Evolutionary conservation across 805 yeast species (phyloP).

Genomic region (Saturnispora hagleri): DNA sequence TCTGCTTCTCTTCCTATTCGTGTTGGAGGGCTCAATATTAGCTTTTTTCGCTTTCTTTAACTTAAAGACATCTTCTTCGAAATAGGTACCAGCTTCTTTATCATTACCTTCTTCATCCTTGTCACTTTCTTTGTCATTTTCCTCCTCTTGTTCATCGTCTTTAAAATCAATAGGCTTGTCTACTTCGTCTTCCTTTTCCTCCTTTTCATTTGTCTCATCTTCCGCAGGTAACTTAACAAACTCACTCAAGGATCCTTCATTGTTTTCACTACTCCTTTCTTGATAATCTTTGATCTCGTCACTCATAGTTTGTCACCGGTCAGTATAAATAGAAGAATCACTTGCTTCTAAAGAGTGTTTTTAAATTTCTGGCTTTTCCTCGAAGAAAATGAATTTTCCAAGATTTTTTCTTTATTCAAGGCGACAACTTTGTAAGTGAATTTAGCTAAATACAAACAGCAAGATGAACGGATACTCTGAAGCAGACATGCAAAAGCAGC

Average conservation of each 20-base stretch:
- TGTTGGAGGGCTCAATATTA: not conserved
- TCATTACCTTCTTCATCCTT: slow-evolving; percentile 6
- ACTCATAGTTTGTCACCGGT: not conserved
- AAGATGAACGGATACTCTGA: slow-evolving; percentile 25
- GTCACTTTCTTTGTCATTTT: slow-evolving; percentile 8
- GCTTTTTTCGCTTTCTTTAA: slow-evolving; percentile 14
- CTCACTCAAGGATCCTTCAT: not conserved
- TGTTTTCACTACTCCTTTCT: not conserved
- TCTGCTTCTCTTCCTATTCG: slow-evolving; percentile 1
- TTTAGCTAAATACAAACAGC: not conserved
- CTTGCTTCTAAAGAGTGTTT: not conserved
- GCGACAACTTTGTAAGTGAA: not conserved
- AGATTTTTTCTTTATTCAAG: not conserved
- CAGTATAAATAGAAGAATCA: not conserved
- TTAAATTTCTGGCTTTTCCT: not conserved
- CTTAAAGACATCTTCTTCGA: slow-evolving; percentile 15
- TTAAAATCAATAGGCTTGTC: not conserved
- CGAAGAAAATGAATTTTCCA: not conserved
- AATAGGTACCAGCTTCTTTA: slow-evolving; percentile 16
- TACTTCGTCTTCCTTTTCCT: not conserved
- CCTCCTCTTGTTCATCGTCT: slow-evolving; percentile 3
- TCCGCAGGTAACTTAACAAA: slow-evolving; percentile 5
- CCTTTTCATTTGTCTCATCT: not conserved
- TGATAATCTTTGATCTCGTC: not conserved
- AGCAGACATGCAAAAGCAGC: slow-evolving; percentile 35